Percentiles rank a stretch among this genome's conserved stretches.
Evolutionary conservation across 305 asterid genomes (phyloP).

Genomic region (Fraxinus ornus): DNA sequence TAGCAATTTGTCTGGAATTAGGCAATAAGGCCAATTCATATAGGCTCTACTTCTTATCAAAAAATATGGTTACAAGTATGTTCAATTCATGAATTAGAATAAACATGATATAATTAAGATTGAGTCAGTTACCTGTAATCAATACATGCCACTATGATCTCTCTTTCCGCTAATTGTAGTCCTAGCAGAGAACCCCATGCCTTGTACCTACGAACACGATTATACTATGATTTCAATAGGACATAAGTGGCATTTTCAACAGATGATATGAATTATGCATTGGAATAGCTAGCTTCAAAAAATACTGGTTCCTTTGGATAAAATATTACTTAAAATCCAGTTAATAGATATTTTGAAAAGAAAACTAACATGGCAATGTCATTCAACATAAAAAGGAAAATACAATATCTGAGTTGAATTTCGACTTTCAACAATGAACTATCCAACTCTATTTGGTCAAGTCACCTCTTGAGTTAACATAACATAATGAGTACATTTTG

Average conservation of each 20-base stretch:
- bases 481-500: not conserved
- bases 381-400: not conserved
- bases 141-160: slow-evolving; percentile 87
- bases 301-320: not conserved
- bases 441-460: not conserved
- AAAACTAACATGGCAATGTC: not conserved
- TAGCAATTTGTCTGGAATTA: slow-evolving; percentile 15
- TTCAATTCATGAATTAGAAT: not conserved
- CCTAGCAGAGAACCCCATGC: slow-evolving; percentile 99
- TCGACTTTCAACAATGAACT: not conserved
- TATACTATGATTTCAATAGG: slow-evolving; percentile 9
- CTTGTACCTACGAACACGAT: slow-evolving; percentile 62
- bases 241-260: slow-evolving; percentile 8
- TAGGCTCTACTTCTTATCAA: not conserved
- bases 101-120: slow-evolving; percentile 13
- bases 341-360: not conserved
- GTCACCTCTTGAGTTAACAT: not conserved
- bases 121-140: slow-evolving; percentile 75
- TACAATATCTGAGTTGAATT: not conserved
- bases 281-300: not conserved
- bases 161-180: slow-evolving; percentile 80
- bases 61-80: slow-evolving; percentile 2
- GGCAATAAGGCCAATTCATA: not conserved
- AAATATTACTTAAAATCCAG: not conserved
- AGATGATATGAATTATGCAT: slow-evolving; percentile 3